Base-by-base conservation (phyloP, 78 protist genomes). In the Planoprotostelium fungivorum region DNA sequence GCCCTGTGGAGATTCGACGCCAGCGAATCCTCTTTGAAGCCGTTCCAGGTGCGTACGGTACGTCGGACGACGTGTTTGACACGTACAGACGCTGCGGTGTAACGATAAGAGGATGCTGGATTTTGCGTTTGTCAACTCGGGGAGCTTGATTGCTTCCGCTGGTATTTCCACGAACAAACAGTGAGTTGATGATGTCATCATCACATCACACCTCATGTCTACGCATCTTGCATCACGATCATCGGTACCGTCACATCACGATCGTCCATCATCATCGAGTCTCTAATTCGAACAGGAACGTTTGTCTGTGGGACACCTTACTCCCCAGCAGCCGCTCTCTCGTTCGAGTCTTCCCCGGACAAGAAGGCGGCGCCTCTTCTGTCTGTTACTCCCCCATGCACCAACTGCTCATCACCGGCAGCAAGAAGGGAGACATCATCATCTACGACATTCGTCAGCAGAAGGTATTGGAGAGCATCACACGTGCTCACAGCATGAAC, bases 301-400 rank as follows among this genome's bases (percentile, higher is more conserved):
- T 92, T 0, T 92, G 94, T 86, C 83, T 92, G 37, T 92, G 94
- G 94, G 94, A 92, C 84, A 89, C 87, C 1, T 29, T 92, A 23
- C 36, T 92, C 16, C 94, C 94, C 34, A 89, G 91, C 23, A 37
- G 84, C 39, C 86, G 88, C 83, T 92, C 94, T 29, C 34, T 92
- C 34, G 87, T 92, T 37, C 90, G 92, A 23, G 86, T 89, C 0
- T 92, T 87, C 29, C 83, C 88, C 16, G 91, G 89, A n/a, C 94
- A 88, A 88, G 94, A 92, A 34, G 84, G 84, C 89, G 94, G 94
- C 34, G 91, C 94, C 0, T 39, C 91, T 0, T 92, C 94, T 0
- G 89, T 92, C 0, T 37, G 63, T n/a, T 92, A 92, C 31, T 89
- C 94, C 5, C 91, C 94, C 28, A 92, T 83, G 84, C 38, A 87